These are phyloP conservation scores for Cystobasidiopsis lactophilus DNA, from an alignment of 768 basidiomycete genomes.

Conservation along the genomic window DNA sequence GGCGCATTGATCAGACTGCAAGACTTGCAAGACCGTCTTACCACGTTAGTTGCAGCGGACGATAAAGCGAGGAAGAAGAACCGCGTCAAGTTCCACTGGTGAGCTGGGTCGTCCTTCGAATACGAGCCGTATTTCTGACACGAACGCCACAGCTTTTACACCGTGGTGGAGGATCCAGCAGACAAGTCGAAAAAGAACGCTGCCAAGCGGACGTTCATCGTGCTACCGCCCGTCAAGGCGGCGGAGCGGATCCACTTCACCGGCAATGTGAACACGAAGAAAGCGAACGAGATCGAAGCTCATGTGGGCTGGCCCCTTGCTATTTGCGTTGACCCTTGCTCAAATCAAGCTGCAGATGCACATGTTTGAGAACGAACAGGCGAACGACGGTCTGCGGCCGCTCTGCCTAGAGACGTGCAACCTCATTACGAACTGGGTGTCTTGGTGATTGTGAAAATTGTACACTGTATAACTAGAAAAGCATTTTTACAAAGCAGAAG, in stretches of 20 bases:
- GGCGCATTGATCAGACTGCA: not conserved
- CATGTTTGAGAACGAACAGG: not conserved
- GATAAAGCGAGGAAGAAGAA: not conserved
- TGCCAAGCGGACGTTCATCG: not conserved
- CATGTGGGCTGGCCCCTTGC: not conserved
- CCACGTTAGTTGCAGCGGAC: not conserved
- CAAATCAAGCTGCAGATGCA: no score
- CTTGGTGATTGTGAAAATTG: not conserved
- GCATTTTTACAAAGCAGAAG: no score
- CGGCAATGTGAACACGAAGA: not conserved
- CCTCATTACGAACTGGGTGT: not conserved
- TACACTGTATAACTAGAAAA: no score
- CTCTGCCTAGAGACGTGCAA: not conserved
- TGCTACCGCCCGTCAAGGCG: not conserved
- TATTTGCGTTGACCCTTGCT: not conserved
- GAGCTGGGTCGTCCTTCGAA: not conserved
- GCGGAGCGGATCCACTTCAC: not conserved
- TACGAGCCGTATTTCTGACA: not conserved
- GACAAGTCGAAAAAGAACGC: not conserved
- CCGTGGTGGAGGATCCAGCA: not conserved
- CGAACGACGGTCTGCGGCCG: not conserved
- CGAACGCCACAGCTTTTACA: constrained; percentile 1
- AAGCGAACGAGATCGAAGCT: not conserved
- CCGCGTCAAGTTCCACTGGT: not conserved
- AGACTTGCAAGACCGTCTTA: not conserved